These are phyloP conservation scores for Glycine latifolia DNA, from an alignment of 306 rosid species.

Conservation along the genomic window DNA sequence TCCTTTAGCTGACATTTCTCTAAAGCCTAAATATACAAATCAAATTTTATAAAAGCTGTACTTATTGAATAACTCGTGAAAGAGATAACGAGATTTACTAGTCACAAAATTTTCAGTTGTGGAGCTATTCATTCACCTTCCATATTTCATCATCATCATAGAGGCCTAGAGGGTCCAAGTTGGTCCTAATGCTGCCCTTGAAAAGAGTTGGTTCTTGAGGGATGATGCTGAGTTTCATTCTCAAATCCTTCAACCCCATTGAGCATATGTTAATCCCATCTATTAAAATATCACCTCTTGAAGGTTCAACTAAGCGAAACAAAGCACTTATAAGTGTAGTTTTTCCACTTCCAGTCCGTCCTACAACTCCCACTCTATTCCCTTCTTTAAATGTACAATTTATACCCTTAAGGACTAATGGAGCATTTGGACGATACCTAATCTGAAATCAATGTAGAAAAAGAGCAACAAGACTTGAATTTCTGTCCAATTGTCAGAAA, in stretches of 20 bases:
- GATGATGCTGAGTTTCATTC: conserved; percentile 15
- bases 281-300: conserved; percentile 5
- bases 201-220: conserved; percentile 34
- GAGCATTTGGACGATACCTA: conserved; percentile 20
- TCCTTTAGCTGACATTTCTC: conserved; percentile 24
- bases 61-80: background rate
- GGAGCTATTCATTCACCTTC: conserved; percentile 6
- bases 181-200: conserved; percentile 23
- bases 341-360: conserved; percentile 25
- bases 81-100: background rate
- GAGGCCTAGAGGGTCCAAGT: conserved; percentile 24
- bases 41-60: background rate
- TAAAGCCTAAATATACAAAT: conserved; percentile 16
- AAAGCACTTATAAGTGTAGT: conserved; percentile 23
- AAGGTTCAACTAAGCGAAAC: conserved; percentile 29
- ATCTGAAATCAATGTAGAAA: conserved; percentile 7
- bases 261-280: conserved; percentile 18
- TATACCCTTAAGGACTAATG: conserved; percentile 22
- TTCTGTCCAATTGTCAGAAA: background rate
- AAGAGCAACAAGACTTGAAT: background rate
- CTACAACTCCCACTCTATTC: conserved; percentile 15
- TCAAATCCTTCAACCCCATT: conserved; percentile 19
- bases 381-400: conserved; percentile 7
- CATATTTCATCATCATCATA: conserved; percentile 8
- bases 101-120: background rate